These are phyloP conservation scores for Sindora glabra DNA, from an alignment of 306 rosid genomes.

Conservation along the genomic window DNA sequence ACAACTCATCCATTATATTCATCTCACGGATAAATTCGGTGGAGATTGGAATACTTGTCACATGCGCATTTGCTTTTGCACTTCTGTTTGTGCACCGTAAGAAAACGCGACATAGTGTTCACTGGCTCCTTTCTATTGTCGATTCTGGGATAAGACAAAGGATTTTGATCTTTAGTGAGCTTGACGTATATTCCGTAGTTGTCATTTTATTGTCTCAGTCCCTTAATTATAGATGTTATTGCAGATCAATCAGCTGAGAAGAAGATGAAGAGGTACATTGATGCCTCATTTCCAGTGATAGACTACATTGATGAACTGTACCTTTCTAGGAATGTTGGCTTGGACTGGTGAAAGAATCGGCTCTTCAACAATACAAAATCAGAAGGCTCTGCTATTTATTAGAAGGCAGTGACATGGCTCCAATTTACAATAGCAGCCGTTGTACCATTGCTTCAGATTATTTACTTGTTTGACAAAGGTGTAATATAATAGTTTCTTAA, in stretches of 20 bases:
- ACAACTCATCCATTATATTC: too few species aligned
- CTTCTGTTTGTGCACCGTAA: background rate
- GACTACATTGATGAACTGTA: constrained; percentile 73
- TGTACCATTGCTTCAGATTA: background rate
- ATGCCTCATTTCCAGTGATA: constrained; percentile 54
- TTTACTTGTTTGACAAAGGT: background rate
- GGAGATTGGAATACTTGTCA: too few species aligned
- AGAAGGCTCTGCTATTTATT: background rate
- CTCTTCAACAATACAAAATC: background rate
- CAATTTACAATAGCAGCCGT: background rate
- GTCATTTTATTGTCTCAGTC: background rate
- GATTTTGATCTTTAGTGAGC: background rate
- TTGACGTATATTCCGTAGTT: background rate
- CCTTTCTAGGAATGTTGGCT: constrained; percentile 51
- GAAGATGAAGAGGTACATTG: constrained; percentile 77
- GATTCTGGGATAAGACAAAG: background rate
- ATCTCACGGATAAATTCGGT: too few species aligned
- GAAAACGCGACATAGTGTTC: background rate
- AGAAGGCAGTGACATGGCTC: constrained; percentile 10
- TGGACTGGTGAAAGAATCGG: constrained; percentile 71
- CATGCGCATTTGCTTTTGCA: background rate
- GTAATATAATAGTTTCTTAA: constrained; percentile 16
- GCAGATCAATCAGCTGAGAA: constrained; percentile 75
- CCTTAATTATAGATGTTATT: constrained; percentile 7
- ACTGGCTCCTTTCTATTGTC: background rate